phyloP scores from a whole-genome alignment of 2,329 filamentous ascomycete genomes.

The Orbilia oligospora region DNA sequence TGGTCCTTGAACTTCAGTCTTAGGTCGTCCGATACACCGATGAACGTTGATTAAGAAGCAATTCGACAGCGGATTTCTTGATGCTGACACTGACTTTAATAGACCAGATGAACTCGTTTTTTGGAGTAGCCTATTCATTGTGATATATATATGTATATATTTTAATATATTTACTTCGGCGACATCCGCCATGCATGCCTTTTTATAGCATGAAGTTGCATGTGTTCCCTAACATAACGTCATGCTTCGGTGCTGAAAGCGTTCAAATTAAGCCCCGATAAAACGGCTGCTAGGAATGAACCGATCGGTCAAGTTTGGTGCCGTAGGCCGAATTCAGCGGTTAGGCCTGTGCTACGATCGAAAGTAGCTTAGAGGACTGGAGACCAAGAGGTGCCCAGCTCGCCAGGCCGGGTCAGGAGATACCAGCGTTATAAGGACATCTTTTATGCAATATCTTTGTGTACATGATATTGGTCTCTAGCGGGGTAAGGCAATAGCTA shows the following conservation, averaged over 20 bases:
- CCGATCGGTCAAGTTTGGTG: slow-evolving; percentile 12
- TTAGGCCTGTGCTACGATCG: background rate
- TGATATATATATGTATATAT: background rate
- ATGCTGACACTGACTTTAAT: background rate
- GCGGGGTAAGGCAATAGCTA: too few species aligned
- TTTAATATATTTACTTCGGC: background rate
- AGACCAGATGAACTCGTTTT: background rate
- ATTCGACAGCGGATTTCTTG: background rate
- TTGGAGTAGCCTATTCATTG: background rate
- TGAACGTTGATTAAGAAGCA: background rate
- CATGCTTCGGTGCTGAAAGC: slow-evolving; percentile 16
- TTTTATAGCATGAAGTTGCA: slow-evolving; percentile 13
- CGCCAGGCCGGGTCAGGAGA: too few species aligned
- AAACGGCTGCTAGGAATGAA: background rate
- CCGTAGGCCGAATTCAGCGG: slow-evolving; percentile 1
- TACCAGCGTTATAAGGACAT: too few species aligned
- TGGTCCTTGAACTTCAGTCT: background rate
- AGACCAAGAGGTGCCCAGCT: background rate
- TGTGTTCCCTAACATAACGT: slow-evolving; percentile 12
- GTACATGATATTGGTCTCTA: too few species aligned
- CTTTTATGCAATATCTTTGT: too few species aligned
- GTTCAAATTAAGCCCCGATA: background rate
- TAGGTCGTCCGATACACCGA: background rate
- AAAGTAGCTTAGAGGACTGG: background rate
- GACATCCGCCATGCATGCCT: background rate